Evolutionary conservation across 495 filamentous ascomycete species (phyloP), one percentile per base, ranked within the genome.

Genomic region (Lentithecium fluviatile): DNA sequence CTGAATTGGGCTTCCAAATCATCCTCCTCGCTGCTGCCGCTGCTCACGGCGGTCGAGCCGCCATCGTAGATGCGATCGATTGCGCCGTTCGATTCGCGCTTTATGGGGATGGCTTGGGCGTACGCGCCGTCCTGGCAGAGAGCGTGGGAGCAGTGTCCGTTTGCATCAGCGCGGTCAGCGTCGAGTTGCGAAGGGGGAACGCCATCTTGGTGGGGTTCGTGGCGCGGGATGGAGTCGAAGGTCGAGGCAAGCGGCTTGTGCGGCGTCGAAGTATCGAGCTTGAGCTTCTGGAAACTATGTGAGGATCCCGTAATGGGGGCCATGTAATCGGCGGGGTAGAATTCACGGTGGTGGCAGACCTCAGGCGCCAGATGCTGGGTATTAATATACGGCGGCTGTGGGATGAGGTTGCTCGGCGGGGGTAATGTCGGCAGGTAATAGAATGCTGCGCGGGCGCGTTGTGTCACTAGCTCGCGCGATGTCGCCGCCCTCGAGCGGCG

Each of bases 231-330:
- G 11, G 65, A 65, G 42, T 56, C 52, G 37, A 70, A 70, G 40
- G 60, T 50, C 23, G 67, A 70, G 17, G 67, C 48, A 20, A 63
- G 53, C 17, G 49, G 54, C 52, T 61, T 66, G 23, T 49, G 51
- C 25, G 64, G 26, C 32, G 68, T 15, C 11, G 29, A 42, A 20
- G 58, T 70, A 52, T 70, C 58, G 58, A 70, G 60, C 58, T 68
- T 68, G 61, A 70, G 60, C 52, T 70, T 70, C 60, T 65, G 65
- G 62, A 70, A 70, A 38, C 17, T 51, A 43, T 69, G 67, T 62
- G 62, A 61, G 61, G 60, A 63, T 26, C 32, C 52, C 58, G 62
- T 23, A 24, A 38, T 34, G 50, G 67, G 67, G 52, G 67, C 67
- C 67, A 69, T 69, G 45, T 17, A 53, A 67, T 49, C 64, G 58